phyloP scores from a whole-genome alignment of 2,329 filamentous ascomycete species.

The Hypoxylon sp. region DNA sequence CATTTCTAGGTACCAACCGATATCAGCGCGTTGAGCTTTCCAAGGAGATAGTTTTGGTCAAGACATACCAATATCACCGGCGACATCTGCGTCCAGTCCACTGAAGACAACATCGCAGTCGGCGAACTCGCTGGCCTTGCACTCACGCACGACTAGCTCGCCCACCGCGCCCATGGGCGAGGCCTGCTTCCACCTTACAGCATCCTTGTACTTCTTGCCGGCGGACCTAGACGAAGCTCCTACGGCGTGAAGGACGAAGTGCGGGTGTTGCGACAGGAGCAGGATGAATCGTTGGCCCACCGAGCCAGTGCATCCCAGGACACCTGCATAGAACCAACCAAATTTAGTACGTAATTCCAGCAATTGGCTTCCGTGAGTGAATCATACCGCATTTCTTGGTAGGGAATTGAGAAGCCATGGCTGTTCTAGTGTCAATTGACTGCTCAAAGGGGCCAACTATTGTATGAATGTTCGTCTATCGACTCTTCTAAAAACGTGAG shows the following conservation, averaged over 20 bases:
- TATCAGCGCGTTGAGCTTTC: neutral
- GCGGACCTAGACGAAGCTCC: slow-evolving; percentile 91
- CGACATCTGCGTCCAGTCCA: slow-evolving; percentile 92
- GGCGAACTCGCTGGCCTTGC: slow-evolving; percentile 83
- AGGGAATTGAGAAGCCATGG: slow-evolving; percentile 61
- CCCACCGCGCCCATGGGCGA: slow-evolving; percentile 84
- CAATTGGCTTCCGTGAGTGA: slow-evolving; percentile 26
- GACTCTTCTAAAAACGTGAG: slow-evolving; percentile 21
- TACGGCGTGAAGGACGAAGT: slow-evolving; percentile 87
- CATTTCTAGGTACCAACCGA: slow-evolving; percentile 72
- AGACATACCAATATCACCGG: slow-evolving; percentile 85
- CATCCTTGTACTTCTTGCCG: slow-evolving; percentile 95
- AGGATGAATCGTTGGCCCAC: slow-evolving; percentile 97
- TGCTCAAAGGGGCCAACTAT: neutral
- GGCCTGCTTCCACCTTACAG: slow-evolving; percentile 94
- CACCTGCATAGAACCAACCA: slow-evolving; percentile 60
- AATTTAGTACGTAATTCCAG: slow-evolving; percentile 23
- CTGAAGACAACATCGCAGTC: slow-evolving; percentile 96
- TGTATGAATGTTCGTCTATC: slow-evolving; percentile 7
- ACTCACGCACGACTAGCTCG: slow-evolving; percentile 87
- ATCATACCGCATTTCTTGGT: slow-evolving; percentile 71
- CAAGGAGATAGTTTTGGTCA: neutral
- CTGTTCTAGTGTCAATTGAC: slow-evolving; percentile 22
- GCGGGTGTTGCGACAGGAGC: slow-evolving; percentile 87
- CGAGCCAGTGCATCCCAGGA: slow-evolving; percentile 92